A percentile compares a stretch with the other conserved stretches of the same genome.
Conservation (phyloP, 371 early-diverging fungal genomes). For the Lichtheimia ornata region DNA sequence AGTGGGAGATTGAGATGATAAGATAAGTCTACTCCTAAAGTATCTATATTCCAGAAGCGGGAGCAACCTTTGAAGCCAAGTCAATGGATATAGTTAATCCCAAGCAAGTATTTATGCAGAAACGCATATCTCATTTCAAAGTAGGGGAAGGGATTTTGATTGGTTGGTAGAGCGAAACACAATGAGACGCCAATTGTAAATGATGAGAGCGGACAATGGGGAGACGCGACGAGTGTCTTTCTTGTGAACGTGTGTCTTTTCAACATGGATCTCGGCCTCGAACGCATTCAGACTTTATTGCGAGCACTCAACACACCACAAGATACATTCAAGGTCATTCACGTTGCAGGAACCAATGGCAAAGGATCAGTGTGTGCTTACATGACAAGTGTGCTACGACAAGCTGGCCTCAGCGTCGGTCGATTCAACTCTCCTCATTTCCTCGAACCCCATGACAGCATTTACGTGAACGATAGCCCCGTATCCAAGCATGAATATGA, state of each 20-base stretch:
- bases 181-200: too few relatives aligned
- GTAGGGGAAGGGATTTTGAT: too few relatives aligned
- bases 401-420: conserved; percentile 49
- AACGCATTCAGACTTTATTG: conserved; percentile 64
- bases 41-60: too few relatives aligned
- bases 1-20: too few relatives aligned
- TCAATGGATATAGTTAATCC: too few relatives aligned
- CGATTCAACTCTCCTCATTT: conserved; percentile 83
- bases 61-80: too few relatives aligned
- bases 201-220: too few relatives aligned
- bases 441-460: conserved; percentile 64
- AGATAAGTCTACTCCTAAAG: too few relatives aligned
- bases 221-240: too few relatives aligned
- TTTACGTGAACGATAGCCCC: conserved; percentile 57
- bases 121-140: too few relatives aligned
- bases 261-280: conserved; percentile 66
- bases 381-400: conserved; percentile 47
- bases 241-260: background rate
- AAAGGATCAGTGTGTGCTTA: conserved; percentile 81
- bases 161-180: too few relatives aligned
- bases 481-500: conserved; percentile 42
- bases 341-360: conserved; percentile 90
- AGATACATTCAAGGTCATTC: conserved; percentile 73
- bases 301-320: conserved; percentile 63
- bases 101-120: too few relatives aligned